Conservation (phyloP, 208 protist species). For the Acanthamoeba castellanii region DNA sequence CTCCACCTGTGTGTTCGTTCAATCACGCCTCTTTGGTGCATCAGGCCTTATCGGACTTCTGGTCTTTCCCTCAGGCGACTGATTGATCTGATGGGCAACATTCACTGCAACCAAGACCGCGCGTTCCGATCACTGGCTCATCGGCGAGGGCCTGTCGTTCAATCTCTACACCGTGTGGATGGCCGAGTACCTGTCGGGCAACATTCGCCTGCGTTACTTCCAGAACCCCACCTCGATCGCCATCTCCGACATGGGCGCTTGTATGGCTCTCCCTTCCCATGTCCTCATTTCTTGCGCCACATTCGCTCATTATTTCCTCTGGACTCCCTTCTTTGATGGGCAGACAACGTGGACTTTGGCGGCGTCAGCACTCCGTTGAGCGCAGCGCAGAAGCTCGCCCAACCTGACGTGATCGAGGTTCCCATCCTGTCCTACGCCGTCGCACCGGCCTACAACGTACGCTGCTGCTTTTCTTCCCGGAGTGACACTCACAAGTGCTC, state of each 20-base stretch:
- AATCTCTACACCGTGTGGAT: slow-evolving; percentile 2
- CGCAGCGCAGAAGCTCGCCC: not conserved
- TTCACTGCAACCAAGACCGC: not conserved
- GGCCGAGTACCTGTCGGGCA: not conserved
- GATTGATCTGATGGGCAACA: not conserved
- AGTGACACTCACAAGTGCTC: not conserved
- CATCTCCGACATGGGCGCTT: not conserved
- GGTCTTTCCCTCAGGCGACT: not conserved
- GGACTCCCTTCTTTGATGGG: not conserved
- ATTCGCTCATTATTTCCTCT: not conserved
- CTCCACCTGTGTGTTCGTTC: not conserved
- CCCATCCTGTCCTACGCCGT: not conserved
- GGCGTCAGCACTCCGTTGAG: not conserved
- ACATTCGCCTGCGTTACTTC: slow-evolving; percentile 1
- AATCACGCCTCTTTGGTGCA: not conserved
- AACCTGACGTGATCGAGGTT: not conserved
- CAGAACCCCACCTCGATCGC: not conserved
- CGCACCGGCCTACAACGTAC: not conserved
- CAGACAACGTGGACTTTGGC: slow-evolving; percentile 61
- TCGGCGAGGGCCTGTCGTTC: not conserved
- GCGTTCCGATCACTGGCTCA: not conserved
- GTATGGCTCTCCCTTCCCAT: not conserved
- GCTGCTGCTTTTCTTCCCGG: not conserved
- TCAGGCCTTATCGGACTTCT: not conserved
- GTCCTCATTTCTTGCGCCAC: not conserved